Evolutionary conservation across 1,139 yeast species (phyloP).

Genomic region (Yamadazyma kanchanaburiensis): DNA sequence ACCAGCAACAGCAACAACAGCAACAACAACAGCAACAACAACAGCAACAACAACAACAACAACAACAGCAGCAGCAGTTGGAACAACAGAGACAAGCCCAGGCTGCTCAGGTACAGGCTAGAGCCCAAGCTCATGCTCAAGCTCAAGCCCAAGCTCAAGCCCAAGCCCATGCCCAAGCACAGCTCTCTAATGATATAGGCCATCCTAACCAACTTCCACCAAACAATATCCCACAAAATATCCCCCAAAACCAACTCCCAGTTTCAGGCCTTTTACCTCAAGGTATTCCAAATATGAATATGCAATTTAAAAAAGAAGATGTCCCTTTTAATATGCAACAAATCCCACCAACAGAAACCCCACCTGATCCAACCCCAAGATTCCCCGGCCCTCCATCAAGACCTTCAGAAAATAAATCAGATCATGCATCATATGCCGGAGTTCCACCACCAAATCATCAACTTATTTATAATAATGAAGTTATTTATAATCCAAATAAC

Average conservation of each 20-base stretch:
- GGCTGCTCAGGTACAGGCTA: neutral
- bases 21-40: too few relatives aligned
- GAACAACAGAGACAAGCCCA: constrained; percentile 1
- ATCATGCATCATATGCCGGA: constrained; percentile 26
- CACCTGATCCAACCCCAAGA: neutral
- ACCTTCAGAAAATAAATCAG: constrained; percentile 2
- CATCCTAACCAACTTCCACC: constrained; percentile 8
- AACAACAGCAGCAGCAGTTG: too few relatives aligned
- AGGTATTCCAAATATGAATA: neutral
- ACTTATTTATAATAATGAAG: constrained; percentile 55
- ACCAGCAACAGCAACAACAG: too few relatives aligned
- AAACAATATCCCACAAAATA: constrained; percentile 15
- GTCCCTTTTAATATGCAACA: neutral
- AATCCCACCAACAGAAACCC: neutral
- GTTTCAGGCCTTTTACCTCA: constrained; percentile 2
- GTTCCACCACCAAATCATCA: constrained; percentile 56
- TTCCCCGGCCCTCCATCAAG: constrained; percentile 2
- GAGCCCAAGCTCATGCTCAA: constrained; percentile 1
- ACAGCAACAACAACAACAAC: neutral
- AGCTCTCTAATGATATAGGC: too few relatives aligned
- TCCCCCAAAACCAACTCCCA: constrained; percentile 16
- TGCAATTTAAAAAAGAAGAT: too few relatives aligned
- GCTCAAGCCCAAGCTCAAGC: constrained; percentile 6
- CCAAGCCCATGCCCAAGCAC: constrained; percentile 16
- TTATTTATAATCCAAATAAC: constrained; percentile 59